Base-by-base conservation (phyloP, 2,329 filamentous ascomycete species). In the Penicillium olsonii region DNA sequence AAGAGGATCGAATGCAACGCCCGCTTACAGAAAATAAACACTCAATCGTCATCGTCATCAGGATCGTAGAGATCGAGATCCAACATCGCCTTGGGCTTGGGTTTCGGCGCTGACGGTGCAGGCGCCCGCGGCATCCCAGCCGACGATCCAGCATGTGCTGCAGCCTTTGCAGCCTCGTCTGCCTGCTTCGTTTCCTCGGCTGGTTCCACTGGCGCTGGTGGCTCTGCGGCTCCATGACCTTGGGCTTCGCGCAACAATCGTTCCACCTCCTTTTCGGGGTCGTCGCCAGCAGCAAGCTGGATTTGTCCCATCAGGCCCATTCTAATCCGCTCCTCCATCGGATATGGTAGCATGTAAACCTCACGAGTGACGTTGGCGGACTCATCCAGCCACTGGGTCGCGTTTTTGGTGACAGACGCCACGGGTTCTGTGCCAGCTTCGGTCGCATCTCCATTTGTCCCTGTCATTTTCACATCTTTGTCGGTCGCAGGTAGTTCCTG, bases 251-350 rank as follows among this genome's bases (percentile, higher is more conserved):
- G 11, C 12, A 76, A 66, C 52, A 75, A 44, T 37, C 69, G 64
- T 34, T 74, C 71, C 11, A 75, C 68, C 53, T 76, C 73, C 39
- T 61, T 64, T 60, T 84, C 67, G 73, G 85, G 48, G 74, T 90
- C 63, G 75, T 83, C 66, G 45, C 78, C 58, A 17, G 66, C 65
- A 4, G 69, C 63, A 7, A 72, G 58, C 48, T 76, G 72, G 34
- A 76, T 61, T 50, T 74, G 72, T 1, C 71, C 74, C 68, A 77
- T 73, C n/a, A 75, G 51, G 1, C 74, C 74, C 61, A 73, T 63
- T 12, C 74, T 70, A 42, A 77, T 74, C 26, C 68, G 65, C 19
- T 75, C 71, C 24, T 75, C 73, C 52, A 68, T 71, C 9, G 74
- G 74, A 51, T 75, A 77, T 15, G 74, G 70, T 39, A 75, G 53